These are phyloP conservation scores for Backusella tuberculispora DNA, from an alignment of 192 early-diverging fungal species.

Conservation along the genomic window DNA sequence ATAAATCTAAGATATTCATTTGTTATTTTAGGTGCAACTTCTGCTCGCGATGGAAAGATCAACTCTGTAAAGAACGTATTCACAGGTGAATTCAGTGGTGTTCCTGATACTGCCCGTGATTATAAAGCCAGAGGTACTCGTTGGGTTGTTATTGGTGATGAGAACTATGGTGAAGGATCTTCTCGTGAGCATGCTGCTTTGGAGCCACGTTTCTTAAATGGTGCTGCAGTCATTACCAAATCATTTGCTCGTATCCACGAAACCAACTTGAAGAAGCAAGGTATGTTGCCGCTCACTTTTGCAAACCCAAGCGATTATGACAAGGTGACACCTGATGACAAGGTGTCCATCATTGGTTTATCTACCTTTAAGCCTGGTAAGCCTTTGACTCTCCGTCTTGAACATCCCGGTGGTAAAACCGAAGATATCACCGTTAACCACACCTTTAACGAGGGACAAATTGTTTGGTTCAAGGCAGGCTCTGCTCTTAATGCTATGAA, in stretches of 20 bases:
- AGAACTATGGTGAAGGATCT: slow-evolving; percentile 99
- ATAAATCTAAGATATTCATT: not conserved
- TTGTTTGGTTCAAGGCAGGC: slow-evolving; percentile 98
- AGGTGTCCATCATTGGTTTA: slow-evolving; percentile 88
- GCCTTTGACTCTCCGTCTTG: slow-evolving; percentile 81
- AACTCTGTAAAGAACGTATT: slow-evolving; percentile 75
- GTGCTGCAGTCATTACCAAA: slow-evolving; percentile 92
- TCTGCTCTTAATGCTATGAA: slow-evolving; percentile 84
- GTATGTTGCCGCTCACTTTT: slow-evolving; percentile 95
- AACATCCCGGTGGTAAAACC: slow-evolving; percentile 76
- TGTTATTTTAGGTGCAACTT: slow-evolving; percentile 67
- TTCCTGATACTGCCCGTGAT: slow-evolving; percentile 91
- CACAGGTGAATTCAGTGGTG: slow-evolving; percentile 81
- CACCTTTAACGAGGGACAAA: slow-evolving; percentile 98
- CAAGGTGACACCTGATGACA: slow-evolving; percentile 84
- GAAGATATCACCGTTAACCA: slow-evolving; percentile 90
- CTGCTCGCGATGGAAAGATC: slow-evolving; percentile 82
- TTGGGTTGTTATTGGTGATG: slow-evolving; percentile 98
- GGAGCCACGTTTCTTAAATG: slow-evolving; percentile 94
- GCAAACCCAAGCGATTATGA: slow-evolving; percentile 94
- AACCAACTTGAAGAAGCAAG: slow-evolving; percentile 99
- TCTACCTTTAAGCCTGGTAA: slow-evolving; percentile 80
- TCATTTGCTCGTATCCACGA: slow-evolving; percentile 99
- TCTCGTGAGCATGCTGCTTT: slow-evolving; percentile 99
- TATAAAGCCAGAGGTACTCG: slow-evolving; percentile 87